Conservation (phyloP, 257 asterid genomes). For the Przewalskia tangutica region DNA sequence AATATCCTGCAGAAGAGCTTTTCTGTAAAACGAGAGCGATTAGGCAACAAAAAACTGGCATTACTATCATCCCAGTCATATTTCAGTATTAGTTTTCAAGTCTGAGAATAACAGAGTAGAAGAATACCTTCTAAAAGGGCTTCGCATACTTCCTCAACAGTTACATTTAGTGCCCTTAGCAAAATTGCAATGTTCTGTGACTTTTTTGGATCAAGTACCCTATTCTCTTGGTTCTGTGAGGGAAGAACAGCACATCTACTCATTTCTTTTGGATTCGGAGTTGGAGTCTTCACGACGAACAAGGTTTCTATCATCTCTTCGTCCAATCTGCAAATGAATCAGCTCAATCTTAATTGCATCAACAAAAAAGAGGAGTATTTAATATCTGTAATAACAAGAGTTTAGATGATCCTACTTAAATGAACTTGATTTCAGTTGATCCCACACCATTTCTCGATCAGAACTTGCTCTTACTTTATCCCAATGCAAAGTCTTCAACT, state of each 20-base stretch:
- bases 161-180: constrained; percentile 82
- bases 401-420: constrained; percentile 46
- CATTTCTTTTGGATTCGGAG: constrained; percentile 48
- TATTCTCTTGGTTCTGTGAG: constrained; percentile 46
- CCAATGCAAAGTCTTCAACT: constrained; percentile 94
- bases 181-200: constrained; percentile 83
- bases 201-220: constrained; percentile 89
- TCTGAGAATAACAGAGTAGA: constrained; percentile 1
- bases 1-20: background rate
- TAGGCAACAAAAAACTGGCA: background rate
- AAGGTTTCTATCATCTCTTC: constrained; percentile 96
- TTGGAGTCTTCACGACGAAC: constrained; percentile 60
- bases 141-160: constrained; percentile 93
- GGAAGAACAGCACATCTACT: constrained; percentile 56
- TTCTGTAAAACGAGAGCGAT: background rate
- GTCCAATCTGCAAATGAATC: constrained; percentile 49
- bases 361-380: background rate
- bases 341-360: background rate
- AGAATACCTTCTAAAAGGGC: constrained; percentile 75
- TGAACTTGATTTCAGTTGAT: constrained; percentile 84
- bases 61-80: background rate
- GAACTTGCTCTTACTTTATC: constrained; percentile 95
- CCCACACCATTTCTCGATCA: constrained; percentile 97
- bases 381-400: background rate
- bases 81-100: background rate